Evolutionary conservation across 2,329 filamentous ascomycete species (phyloP).

Genomic region (Xylaria sp.): DNA sequence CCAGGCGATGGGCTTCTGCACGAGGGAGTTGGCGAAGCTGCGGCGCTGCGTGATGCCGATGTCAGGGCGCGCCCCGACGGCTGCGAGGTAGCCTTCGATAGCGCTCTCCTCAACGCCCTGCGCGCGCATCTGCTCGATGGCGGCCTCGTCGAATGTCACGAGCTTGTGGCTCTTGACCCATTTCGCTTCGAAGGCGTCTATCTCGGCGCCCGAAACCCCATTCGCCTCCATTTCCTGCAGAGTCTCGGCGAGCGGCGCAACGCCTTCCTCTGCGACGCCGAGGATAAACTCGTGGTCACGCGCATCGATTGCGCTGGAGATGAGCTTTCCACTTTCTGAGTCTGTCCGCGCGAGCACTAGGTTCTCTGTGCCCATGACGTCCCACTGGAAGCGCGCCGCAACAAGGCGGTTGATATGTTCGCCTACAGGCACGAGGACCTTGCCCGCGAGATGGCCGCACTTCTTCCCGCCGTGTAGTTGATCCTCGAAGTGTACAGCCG

Average conservation of each 20-base stretch:
- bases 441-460: slow-evolving; percentile 95
- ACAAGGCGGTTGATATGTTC: slow-evolving; percentile 97
- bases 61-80: slow-evolving; percentile 72
- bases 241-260: slow-evolving; percentile 85
- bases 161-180: slow-evolving; percentile 91
- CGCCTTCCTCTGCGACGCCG: slow-evolving; percentile 78
- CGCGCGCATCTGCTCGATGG: slow-evolving; percentile 75
- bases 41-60: slow-evolving; percentile 83
- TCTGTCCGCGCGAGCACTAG: slow-evolving; percentile 95
- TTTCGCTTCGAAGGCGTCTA: slow-evolving; percentile 84
- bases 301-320: slow-evolving; percentile 91
- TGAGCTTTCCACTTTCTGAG: slow-evolving; percentile 89
- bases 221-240: slow-evolving; percentile 88
- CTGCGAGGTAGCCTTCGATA: slow-evolving; percentile 74
- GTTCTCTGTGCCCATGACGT: slow-evolving; percentile 96
- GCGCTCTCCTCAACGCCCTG: slow-evolving; percentile 72
- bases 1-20: slow-evolving; percentile 78
- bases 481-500: slow-evolving; percentile 97
- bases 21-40: slow-evolving; percentile 74
- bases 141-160: slow-evolving; percentile 92
- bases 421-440: slow-evolving; percentile 91
- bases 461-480: slow-evolving; percentile 99
- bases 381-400: slow-evolving; percentile 96
- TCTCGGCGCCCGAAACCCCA: slow-evolving; percentile 81
- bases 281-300: slow-evolving; percentile 98